These are phyloP conservation scores for Trametes maxima DNA, from an alignment of 768 basidiomycete genomes.

Conservation along the genomic window DNA sequence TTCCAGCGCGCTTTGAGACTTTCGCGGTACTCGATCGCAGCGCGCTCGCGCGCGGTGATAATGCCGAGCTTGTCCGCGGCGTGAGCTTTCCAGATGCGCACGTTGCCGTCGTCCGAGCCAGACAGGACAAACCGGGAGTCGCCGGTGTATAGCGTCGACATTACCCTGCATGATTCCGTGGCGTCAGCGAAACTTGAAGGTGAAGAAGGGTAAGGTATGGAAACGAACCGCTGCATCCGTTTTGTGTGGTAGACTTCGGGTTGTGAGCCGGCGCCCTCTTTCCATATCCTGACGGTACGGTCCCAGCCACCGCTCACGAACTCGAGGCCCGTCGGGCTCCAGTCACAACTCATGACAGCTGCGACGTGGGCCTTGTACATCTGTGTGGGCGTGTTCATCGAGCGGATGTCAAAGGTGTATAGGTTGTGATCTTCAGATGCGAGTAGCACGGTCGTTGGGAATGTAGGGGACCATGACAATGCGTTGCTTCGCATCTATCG, in stretches of 20 bases:
- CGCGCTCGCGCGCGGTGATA: slow-evolving; percentile 86
- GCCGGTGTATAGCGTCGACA: slow-evolving; percentile 83
- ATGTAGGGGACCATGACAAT: slow-evolving; percentile 93
- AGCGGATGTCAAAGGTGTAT: slow-evolving; percentile 95
- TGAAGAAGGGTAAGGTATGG: background rate
- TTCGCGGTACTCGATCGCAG: slow-evolving; percentile 90
- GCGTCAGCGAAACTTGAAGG: background rate
- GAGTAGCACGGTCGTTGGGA: slow-evolving; percentile 87
- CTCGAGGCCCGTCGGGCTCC: slow-evolving; percentile 94
- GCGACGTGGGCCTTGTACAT: slow-evolving; percentile 98
- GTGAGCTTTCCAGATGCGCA: slow-evolving; percentile 93
- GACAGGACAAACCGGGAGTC: slow-evolving; percentile 91
- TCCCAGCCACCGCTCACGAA: slow-evolving; percentile 98
- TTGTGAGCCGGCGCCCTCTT: slow-evolving; percentile 75
- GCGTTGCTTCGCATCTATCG: slow-evolving; percentile 90
- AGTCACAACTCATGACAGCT: slow-evolving; percentile 95
- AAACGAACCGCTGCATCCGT: slow-evolving; percentile 89
- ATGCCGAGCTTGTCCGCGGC: slow-evolving; percentile 92
- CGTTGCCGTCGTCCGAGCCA: slow-evolving; percentile 94
- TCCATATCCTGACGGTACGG: slow-evolving; percentile 92
- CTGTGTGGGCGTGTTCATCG: slow-evolving; percentile 78
- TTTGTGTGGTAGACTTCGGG: slow-evolving; percentile 97
- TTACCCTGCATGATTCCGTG: slow-evolving; percentile 56
- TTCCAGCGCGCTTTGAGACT: slow-evolving; percentile 89
- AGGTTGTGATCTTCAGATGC: slow-evolving; percentile 99